Base-by-base conservation (phyloP, 495 filamentous ascomycete species). In the Filosporella fistucella region DNA sequence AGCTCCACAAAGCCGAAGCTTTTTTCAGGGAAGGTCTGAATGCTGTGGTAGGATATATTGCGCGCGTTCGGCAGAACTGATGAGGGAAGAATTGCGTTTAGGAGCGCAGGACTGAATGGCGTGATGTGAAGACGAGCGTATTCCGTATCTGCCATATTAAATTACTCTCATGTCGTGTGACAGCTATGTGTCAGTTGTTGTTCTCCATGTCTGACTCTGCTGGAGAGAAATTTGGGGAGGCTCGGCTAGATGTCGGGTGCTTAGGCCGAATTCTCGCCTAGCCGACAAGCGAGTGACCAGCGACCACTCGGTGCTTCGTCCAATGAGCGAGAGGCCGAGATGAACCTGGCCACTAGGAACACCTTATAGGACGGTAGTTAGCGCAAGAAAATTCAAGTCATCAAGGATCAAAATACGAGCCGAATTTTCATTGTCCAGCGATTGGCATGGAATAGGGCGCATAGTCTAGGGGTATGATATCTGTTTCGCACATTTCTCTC, bases 1-100 rank as follows among this genome's bases (percentile, higher is more conserved):
- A 97, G 64, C 16, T 91, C 87, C 38, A 96, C 66, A 68, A 85
- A 98, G 37, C 90, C 93, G 84, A 88, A 98, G 28, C 74, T 77
- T 58, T 81, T 86, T 47, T 98, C 91, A 12, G 91, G 91, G 51
- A 93, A 95, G 5, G 89, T 89, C 47, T 89, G 71, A 32, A 96
- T 64, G 18, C 64, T 67, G 63, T 97, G 93, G 66, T 82, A 98
- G 26, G 87, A 91, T 36, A 96, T 79, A 47, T 88, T 85, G 33
- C 70, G 66, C 3, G 86, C 88, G n/a, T 69, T 65, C 20, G 80
- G 69, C 32, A 78, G 80, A 23, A 94, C 49, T 1, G 81, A 76
- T 3, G 81, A 68, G 18, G 88, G 81, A 42, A 96, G 63, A 28
- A 91, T 75, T 18, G 80, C 69, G 14, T 71, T 66, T 12, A 91